These are phyloP conservation scores for Colletotrichum zoysiae DNA, from an alignment of 2,329 filamentous ascomycete species.

Conservation along the genomic window DNA sequence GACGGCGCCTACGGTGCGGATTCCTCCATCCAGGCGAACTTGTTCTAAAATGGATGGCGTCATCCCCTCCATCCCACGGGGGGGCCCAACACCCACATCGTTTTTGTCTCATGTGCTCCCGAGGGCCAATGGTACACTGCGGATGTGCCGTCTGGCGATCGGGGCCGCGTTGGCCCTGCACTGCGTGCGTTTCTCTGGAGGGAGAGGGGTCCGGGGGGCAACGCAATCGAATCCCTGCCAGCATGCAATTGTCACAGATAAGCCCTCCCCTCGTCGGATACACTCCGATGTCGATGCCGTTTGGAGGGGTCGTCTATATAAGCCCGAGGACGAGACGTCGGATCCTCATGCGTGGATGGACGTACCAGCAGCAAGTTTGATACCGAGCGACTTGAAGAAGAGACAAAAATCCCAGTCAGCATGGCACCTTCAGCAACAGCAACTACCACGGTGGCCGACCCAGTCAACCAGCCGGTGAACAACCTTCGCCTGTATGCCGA, in stretches of 20 bases:
- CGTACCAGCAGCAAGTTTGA: background rate
- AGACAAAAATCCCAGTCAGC: slow-evolving; percentile 3
- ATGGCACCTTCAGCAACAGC: slow-evolving; percentile 54
- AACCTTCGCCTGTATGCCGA: slow-evolving; percentile 53
- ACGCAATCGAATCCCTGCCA: slow-evolving; percentile 66
- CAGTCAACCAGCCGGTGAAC: slow-evolving; percentile 38
- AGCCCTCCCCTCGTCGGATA: slow-evolving; percentile 29
- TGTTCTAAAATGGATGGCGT: slow-evolving; percentile 30
- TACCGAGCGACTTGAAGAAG: background rate
- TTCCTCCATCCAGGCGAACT: slow-evolving; percentile 11
- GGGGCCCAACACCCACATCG: slow-evolving; percentile 7
- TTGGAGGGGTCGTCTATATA: slow-evolving; percentile 36
- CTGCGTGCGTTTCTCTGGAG: background rate
- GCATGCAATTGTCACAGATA: slow-evolving; percentile 45
- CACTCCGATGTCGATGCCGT: slow-evolving; percentile 8
- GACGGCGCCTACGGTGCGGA: background rate
- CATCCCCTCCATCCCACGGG: slow-evolving; percentile 21
- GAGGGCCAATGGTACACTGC: slow-evolving; percentile 21
- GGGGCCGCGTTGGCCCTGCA: slow-evolving; percentile 28
- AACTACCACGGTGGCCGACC: slow-evolving; percentile 46
- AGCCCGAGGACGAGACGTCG: slow-evolving; percentile 1
- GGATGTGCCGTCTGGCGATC: background rate
- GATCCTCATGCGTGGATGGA: background rate
- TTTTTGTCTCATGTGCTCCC: slow-evolving; percentile 5
- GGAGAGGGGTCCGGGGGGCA: slow-evolving; percentile 4